These are phyloP conservation scores for Exserohilum rostratum DNA, from an alignment of 2,329 filamentous ascomycete genomes.

Conservation along the genomic window DNA sequence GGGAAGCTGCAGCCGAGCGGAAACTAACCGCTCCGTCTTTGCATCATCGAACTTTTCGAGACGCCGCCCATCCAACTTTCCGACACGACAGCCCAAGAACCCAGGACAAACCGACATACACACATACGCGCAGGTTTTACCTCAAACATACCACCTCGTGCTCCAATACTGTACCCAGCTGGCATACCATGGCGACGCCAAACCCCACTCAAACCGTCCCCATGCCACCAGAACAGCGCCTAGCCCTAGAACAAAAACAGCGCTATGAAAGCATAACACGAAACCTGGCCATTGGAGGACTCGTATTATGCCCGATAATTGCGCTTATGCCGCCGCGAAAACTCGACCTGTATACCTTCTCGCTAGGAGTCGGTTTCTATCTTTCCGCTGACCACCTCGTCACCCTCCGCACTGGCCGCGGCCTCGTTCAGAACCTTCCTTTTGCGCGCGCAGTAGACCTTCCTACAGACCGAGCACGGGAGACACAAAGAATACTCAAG, in stretches of 20 bases:
- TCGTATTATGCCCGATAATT: constrained; percentile 61
- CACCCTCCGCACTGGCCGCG: constrained; percentile 49
- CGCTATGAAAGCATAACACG: constrained; percentile 45
- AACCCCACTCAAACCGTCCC: constrained; percentile 23
- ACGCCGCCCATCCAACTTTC: constrained; percentile 6
- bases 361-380: constrained; percentile 56
- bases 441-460: constrained; percentile 24
- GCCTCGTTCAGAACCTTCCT: constrained; percentile 43
- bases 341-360: constrained; percentile 65
- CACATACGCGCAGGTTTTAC: background rate
- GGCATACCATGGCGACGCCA: constrained; percentile 31
- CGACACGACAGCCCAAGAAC: background rate
- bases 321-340: constrained; percentile 65
- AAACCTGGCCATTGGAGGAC: constrained; percentile 56
- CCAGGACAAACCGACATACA: background rate
- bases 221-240: constrained; percentile 42
- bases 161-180: background rate
- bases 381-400: constrained; percentile 58
- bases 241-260: constrained; percentile 40
- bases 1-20: constrained; percentile 37
- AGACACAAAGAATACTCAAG: constrained; percentile 44
- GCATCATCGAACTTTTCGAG: constrained; percentile 40
- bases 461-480: constrained; percentile 47
- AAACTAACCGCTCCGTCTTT: constrained; percentile 21
- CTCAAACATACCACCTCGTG: background rate